These are phyloP conservation scores for Fomes fomentarius DNA, from an alignment of 1,284 basidiomycete species.

Conservation along the genomic window DNA sequence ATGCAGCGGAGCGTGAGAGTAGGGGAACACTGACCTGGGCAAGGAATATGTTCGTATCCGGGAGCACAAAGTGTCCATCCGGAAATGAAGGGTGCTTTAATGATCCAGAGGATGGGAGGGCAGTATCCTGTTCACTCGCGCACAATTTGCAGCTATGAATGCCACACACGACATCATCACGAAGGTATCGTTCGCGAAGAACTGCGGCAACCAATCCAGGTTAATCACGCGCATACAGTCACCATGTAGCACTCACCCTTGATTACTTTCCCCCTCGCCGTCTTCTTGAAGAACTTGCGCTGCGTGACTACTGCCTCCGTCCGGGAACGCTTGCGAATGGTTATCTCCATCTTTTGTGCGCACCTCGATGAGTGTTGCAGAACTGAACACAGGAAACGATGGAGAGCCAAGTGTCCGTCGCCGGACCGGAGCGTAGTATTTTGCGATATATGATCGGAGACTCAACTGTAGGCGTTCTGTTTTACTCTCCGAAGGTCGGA, in stretches of 20 bases:
- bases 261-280: slow-evolving; percentile 90
- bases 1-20: not conserved
- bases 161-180: slow-evolving; percentile 94
- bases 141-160: slow-evolving; percentile 75
- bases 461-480: no score
- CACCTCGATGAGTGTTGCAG: not conserved
- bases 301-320: slow-evolving; percentile 79
- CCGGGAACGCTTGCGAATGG: slow-evolving; percentile 75
- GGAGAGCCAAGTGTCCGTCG: no score
- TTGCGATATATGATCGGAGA: no score
- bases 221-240: slow-evolving; percentile 8
- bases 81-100: slow-evolving; percentile 55
- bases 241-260: slow-evolving; percentile 61
- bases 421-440: not conserved
- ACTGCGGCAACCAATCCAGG: slow-evolving; percentile 46
- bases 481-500: no score
- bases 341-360: slow-evolving; percentile 63
- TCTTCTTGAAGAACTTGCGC: slow-evolving; percentile 94
- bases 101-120: slow-evolving; percentile 47
- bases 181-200: slow-evolving; percentile 92
- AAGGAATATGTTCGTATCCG: slow-evolving; percentile 96
- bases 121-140: slow-evolving; percentile 36
- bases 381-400: not conserved
- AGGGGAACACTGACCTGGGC: slow-evolving; percentile 66
- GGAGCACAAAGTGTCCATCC: slow-evolving; percentile 82